Evolutionary conservation across 108 stramenopile species (phyloP).

Genomic region (Conticribra guillardii): DNA sequence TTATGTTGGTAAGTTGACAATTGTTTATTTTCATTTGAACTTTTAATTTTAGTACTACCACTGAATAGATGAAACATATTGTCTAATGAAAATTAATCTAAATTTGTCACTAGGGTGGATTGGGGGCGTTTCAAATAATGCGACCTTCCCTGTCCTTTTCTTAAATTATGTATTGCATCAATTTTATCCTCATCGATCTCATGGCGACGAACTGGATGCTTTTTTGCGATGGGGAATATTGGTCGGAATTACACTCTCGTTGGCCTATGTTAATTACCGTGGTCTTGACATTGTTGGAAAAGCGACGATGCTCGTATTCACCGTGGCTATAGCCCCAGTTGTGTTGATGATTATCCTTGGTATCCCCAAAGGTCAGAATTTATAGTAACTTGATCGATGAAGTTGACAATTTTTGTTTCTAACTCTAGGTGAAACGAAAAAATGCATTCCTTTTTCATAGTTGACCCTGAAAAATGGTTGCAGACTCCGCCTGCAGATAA

Average conservation of each 20-base stretch:
- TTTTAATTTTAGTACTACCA: no score
- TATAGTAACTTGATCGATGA: not conserved
- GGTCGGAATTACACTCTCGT: constrained; percentile 12
- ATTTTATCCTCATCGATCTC: constrained; percentile 34
- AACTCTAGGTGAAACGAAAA: not conserved
- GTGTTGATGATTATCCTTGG: constrained; percentile 60
- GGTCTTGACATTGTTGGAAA: constrained; percentile 67
- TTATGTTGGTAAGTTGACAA: constrained; percentile 66
- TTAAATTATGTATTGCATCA: constrained; percentile 77
- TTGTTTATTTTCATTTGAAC: not conserved
- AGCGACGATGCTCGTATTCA: constrained; percentile 44
- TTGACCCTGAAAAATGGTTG: constrained; percentile 60
- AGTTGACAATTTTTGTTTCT: not conserved
- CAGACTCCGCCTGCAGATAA: constrained; percentile 38
- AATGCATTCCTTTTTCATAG: constrained; percentile 8
- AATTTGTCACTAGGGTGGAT: constrained; percentile 68
- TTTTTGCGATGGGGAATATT: constrained; percentile 23
- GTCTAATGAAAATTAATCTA: no score
- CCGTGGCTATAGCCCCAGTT: constrained; percentile 68
- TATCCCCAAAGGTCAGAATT: constrained; percentile 38
- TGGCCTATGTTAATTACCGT: constrained; percentile 54
- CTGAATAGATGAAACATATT: no score
- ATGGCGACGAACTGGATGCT: constrained; percentile 23
- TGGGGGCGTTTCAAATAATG: constrained; percentile 90
- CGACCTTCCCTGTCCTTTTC: constrained; percentile 87